Evolutionary conservation across 345 rosid species (phyloP), one percentile per base, ranked within the genome.

Genomic region (Melastoma malabathricum): DNA sequence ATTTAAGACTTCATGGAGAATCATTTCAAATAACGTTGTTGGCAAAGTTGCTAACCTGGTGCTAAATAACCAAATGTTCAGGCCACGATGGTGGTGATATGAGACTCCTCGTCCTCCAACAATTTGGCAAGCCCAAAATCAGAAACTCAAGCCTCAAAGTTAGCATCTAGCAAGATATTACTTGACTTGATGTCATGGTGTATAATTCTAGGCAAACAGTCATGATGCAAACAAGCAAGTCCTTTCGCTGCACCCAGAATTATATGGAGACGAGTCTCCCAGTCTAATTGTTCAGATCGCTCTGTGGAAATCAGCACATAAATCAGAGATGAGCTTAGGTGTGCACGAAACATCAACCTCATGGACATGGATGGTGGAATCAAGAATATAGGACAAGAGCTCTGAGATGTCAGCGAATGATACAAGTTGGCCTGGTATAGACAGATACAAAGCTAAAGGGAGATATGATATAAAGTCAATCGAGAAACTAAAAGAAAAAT

Each of bases 21-120:
- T 29, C 9, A 10, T 29, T 1, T 6, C 38, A 29, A 27, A 27
- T n/a, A 29, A 29, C 38, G 9, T 29, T 2, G 38, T 29, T 29
- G 38, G 38, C 38, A 29, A 29, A 29, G 9, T 29, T 29, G 57
- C 58, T 63, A 71, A 92, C 98, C 98, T 58, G 98, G 97, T 66
- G 98, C 98, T 59, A 88, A 63, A 69, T 92, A 92, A 59, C 98
- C 98, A 68, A 92, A 92, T 56, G 98, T 92, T 61, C 98, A 97
- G 10, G 97, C 98, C 72, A 92, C 98, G 64, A 87, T 81, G 64
- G 98, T 92, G 25, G 98, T 92, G 47, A 92, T 92, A 60, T 92
- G 98, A 47, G 98, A 83, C 72, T 92, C 98, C 70, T 88, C 94
- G 47, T 92, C 98, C 62, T 78, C 83, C 65, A 92, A 72, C 54